Conservation (phyloP, 768 basidiomycete genomes). For the Thelephora aurantiotincta region DNA sequence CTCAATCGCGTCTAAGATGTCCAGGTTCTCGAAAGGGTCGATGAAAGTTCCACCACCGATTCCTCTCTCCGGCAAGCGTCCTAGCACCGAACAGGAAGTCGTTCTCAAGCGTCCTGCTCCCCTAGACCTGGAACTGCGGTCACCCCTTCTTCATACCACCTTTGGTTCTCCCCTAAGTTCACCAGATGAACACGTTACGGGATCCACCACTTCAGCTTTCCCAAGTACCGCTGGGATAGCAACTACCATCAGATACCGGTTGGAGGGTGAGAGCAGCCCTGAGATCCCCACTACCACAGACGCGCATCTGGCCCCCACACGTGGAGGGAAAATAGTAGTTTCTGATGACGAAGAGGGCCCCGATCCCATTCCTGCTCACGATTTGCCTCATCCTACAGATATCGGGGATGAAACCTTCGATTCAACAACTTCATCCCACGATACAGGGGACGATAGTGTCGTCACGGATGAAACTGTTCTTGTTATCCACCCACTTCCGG, state of each 20-base stretch:
- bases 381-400: too few relatives aligned
- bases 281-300: background rate
- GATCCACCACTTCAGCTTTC: constrained; percentile 6
- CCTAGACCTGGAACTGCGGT: constrained; percentile 12
- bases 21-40: constrained; percentile 22
- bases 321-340: background rate
- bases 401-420: too few relatives aligned
- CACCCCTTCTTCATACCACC: constrained; percentile 26
- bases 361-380: too few relatives aligned
- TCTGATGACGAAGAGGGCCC: background rate
- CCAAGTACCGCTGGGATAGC: constrained; percentile 21
- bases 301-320: background rate
- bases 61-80: constrained; percentile 12
- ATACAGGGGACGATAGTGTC: background rate
- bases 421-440: too few relatives aligned
- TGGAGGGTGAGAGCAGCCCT: constrained; percentile 18
- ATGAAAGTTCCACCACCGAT: constrained; percentile 18
- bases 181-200: constrained; percentile 6
- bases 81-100: constrained; percentile 9
- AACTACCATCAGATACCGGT: constrained; percentile 21
- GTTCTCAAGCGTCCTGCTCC: constrained; percentile 16
- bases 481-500: too few relatives aligned
- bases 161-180: constrained; percentile 26
- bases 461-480: too few relatives aligned
- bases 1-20: constrained; percentile 32